A percentile compares a stretch with the other conserved stretches of the same genome.
Conservation (phyloP, 257 asterid genomes). For the Ballota nigra region DNA sequence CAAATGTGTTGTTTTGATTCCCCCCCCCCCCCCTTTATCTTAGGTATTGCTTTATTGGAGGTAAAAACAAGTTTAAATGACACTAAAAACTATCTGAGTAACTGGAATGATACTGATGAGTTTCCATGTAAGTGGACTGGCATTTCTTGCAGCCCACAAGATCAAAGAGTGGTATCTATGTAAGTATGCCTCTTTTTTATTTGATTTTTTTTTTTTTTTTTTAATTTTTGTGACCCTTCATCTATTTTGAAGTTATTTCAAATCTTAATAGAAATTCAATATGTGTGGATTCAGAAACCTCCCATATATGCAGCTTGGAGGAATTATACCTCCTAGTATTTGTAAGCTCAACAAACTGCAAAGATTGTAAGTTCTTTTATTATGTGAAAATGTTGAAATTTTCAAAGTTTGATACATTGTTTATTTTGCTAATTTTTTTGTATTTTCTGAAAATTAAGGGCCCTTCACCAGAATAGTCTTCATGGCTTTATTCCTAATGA, state of each 20-base stretch:
- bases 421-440: slow-evolving; percentile 7
- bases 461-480: slow-evolving; percentile 88
- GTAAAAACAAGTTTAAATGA: slow-evolving; percentile 78
- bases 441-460: slow-evolving; percentile 46
- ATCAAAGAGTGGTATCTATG: slow-evolving; percentile 81
- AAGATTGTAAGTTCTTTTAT: slow-evolving; percentile 62
- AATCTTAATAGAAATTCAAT: neutral
- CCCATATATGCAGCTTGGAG: slow-evolving; percentile 87
- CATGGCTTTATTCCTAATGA: slow-evolving; percentile 83
- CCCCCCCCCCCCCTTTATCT: neutral
- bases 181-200: slow-evolving; percentile 33
- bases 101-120: slow-evolving; percentile 75
- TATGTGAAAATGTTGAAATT: neutral
- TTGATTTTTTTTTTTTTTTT: neutral
- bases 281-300: slow-evolving; percentile 57
- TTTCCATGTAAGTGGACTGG: slow-evolving; percentile 93
- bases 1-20: neutral
- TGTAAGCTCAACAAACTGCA: slow-evolving; percentile 71
- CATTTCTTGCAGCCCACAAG: slow-evolving; percentile 68
- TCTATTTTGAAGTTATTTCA: slow-evolving; percentile 1
- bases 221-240: neutral
- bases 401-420: neutral
- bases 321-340: slow-evolving; percentile 77
- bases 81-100: slow-evolving; percentile 58
- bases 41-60: slow-evolving; percentile 83